A percentile compares a stretch with the other conserved stretches of the same genome.
Conservation (phyloP, 169 alveolate genomes). For the Cryptosporidium ryanae region DNA sequence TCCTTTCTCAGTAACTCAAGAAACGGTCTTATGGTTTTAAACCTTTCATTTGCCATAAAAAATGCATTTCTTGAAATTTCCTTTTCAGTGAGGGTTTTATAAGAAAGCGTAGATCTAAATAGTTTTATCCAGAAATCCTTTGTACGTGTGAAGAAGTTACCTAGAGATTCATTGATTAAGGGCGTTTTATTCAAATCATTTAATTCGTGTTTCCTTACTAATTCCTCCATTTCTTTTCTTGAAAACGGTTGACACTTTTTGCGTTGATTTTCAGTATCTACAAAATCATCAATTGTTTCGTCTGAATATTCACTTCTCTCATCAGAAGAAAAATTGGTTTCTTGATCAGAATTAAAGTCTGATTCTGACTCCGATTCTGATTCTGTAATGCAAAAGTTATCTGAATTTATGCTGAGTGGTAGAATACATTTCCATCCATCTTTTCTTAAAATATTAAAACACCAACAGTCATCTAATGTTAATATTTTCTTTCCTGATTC, state of each 20-base stretch:
- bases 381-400: slow-evolving; percentile 2
- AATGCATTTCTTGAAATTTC: slow-evolving; percentile 59
- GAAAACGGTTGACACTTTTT: neutral
- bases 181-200: slow-evolving; percentile 78
- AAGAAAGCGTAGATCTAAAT: slow-evolving; percentile 64
- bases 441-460: slow-evolving; percentile 78
- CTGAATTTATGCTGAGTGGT: slow-evolving; percentile 17
- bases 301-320: slow-evolving; percentile 23
- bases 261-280: neutral
- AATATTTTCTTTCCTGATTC: slow-evolving; percentile 81
- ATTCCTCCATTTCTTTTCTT: slow-evolving; percentile 21
- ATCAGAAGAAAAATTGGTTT: neutral
- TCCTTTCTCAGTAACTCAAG: neutral
- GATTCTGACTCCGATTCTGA: slow-evolving; percentile 34
- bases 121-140: slow-evolving; percentile 81
- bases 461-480: slow-evolving; percentile 85
- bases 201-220: slow-evolving; percentile 37
- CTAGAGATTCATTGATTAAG: slow-evolving; percentile 78
- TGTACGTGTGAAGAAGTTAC: slow-evolving; percentile 84
- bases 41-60: slow-evolving; percentile 36
- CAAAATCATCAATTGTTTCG: neutral
- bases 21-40: slow-evolving; percentile 14
- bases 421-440: slow-evolving; percentile 82
- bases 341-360: slow-evolving; percentile 5
- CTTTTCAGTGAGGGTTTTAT: slow-evolving; percentile 43